phyloP scores from a whole-genome alignment of 495 filamentous ascomycete species.

The Penicillium waksmanii region DNA sequence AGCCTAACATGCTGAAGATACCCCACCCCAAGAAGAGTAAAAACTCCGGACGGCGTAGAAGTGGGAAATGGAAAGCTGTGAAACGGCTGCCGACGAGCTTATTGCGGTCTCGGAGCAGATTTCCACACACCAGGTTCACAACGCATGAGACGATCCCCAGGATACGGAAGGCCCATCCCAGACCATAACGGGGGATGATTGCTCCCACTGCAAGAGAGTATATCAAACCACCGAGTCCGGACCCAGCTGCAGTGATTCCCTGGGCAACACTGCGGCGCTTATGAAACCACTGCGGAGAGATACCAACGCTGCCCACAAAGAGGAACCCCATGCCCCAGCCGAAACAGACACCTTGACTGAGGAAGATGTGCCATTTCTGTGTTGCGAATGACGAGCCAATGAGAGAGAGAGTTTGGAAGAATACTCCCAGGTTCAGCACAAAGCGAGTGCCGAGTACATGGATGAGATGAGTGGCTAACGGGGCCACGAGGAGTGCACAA shows the following conservation, averaged over 20 bases:
- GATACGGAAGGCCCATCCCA: conserved; percentile 76
- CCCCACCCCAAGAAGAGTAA: conserved; percentile 69
- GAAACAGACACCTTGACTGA: conserved; percentile 77
- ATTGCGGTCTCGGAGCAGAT: conserved; percentile 72
- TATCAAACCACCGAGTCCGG: conserved; percentile 74
- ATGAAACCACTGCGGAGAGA: conserved; percentile 81
- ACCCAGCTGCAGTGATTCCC: conserved; percentile 71
- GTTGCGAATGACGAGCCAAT: conserved; percentile 70
- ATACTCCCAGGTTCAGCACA: conserved; percentile 62
- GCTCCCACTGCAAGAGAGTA: conserved; percentile 54
- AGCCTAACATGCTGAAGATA: conserved; percentile 72
- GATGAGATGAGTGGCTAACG: conserved; percentile 63
- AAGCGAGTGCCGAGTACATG: conserved; percentile 56
- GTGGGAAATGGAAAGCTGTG: conserved; percentile 62
- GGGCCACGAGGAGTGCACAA: conserved; percentile 64
- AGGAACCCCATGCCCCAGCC: conserved; percentile 77
- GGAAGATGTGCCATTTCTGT: conserved; percentile 71
- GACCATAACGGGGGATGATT: conserved; percentile 62
- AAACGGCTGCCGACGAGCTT: conserved; percentile 65
- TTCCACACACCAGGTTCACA: conserved; percentile 62
- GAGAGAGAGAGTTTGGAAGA: conserved; percentile 62
- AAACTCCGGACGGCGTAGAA: conserved; percentile 65
- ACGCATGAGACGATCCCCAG: conserved; percentile 68
- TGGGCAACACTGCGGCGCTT: conserved; percentile 71
- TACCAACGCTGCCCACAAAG: conserved; percentile 71